Evolutionary conservation across 257 asterid genomes (phyloP).

Genomic region (Fraxinus quadrangulata): DNA sequence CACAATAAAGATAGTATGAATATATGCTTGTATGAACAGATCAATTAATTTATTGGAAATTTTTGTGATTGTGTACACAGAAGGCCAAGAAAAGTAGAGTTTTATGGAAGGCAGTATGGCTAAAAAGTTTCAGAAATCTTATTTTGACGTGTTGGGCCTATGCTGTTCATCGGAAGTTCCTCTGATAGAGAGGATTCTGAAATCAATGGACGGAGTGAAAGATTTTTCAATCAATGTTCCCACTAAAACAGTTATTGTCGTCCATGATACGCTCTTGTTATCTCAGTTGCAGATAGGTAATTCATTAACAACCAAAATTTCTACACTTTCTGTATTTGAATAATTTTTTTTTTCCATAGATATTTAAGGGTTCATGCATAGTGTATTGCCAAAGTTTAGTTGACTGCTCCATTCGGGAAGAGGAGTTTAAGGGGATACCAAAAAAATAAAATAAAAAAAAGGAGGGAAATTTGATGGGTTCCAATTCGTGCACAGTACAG

Average conservation of each 20-base stretch:
- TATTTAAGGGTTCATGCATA: not conserved
- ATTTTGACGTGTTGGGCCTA: conserved; percentile 83
- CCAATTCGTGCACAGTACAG: conserved; percentile 11
- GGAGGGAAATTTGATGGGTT: not conserved
- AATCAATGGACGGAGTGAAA: conserved; percentile 64
- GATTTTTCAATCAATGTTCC: conserved; percentile 68
- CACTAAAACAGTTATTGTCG: conserved; percentile 57
- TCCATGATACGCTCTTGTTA: conserved; percentile 57
- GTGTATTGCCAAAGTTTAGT: not conserved
- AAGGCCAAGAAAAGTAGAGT: not conserved
- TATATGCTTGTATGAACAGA: no score
- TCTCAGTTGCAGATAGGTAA: conserved; percentile 73
- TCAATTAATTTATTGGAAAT: not conserved
- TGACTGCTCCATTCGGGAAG: not conserved
- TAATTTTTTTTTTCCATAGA: not conserved
- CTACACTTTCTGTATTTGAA: not conserved
- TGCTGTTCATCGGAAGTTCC: conserved; percentile 70
- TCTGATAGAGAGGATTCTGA: conserved; percentile 52
- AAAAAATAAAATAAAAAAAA: not conserved
- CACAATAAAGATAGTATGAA: not conserved
- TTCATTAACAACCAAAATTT: no score
- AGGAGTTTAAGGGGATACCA: not conserved
- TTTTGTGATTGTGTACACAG: not conserved
- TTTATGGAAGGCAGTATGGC: not conserved
- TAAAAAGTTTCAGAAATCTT: conserved; percentile 62